phyloP scores from a whole-genome alignment of 2,329 filamentous ascomycete genomes.

The Beauveria sp. region DNA sequence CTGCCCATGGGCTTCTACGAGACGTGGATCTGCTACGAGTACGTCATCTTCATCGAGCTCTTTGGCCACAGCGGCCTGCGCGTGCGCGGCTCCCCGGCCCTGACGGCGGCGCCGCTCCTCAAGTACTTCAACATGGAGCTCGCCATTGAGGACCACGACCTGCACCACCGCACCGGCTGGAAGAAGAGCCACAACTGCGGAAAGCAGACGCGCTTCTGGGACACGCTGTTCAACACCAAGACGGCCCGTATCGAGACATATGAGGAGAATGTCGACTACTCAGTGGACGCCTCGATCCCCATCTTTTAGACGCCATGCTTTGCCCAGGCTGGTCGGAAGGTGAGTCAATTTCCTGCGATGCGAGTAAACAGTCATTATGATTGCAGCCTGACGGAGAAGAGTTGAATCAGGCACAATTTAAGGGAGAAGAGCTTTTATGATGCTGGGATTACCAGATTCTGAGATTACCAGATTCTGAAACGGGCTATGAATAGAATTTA shows the following conservation, averaged over 20 bases:
- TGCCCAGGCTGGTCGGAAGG: neutral
- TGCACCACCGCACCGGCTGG: slow-evolving; percentile 31
- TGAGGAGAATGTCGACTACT: slow-evolving; percentile 24
- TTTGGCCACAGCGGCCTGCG: slow-evolving; percentile 31
- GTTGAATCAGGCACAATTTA: too few species aligned
- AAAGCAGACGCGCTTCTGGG: slow-evolving; percentile 31
- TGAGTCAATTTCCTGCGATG: neutral
- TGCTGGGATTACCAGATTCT: neutral
- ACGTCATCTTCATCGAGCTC: slow-evolving; percentile 31
- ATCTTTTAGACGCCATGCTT: slow-evolving; percentile 14
- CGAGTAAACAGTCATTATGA: too few species aligned
- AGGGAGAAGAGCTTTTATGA: neutral
- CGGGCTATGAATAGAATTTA: neutral
- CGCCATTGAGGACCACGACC: slow-evolving; percentile 33
- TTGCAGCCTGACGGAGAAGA: neutral
- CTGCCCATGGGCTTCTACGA: slow-evolving; percentile 38
- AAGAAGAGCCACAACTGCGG: slow-evolving; percentile 30
- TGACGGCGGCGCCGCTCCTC: slow-evolving; percentile 26
- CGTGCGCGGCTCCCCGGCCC: slow-evolving; percentile 24
- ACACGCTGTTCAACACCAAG: slow-evolving; percentile 29
- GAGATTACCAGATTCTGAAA: neutral
- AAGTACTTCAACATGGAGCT: slow-evolving; percentile 26
- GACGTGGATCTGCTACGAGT: slow-evolving; percentile 37
- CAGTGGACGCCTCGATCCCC: slow-evolving; percentile 20
- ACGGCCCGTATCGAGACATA: slow-evolving; percentile 27